These are phyloP conservation scores for Mucor indicus DNA, from an alignment of 371 early-diverging fungal genomes.

Conservation along the genomic window DNA sequence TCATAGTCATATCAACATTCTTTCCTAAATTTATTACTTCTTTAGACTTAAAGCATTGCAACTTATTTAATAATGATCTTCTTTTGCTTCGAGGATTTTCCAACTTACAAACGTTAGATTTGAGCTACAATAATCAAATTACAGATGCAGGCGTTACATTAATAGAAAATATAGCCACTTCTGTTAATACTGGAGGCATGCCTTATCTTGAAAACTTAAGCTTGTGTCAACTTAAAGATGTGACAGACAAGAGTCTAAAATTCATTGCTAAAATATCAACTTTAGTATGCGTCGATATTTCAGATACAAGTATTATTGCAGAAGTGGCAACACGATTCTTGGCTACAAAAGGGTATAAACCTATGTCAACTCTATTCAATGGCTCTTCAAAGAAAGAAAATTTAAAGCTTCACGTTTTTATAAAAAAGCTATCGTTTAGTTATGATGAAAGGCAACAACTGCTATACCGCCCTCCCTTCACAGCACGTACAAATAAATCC, in stretches of 20 bases:
- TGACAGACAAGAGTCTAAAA: slow-evolving; percentile 19
- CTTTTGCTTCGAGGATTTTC: not conserved
- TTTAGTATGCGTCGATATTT: slow-evolving; percentile 2
- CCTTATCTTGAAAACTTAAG: slow-evolving; percentile 7
- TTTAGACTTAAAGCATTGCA: not conserved
- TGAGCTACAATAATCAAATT: not conserved
- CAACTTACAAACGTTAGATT: slow-evolving; percentile 2
- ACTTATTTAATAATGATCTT: slow-evolving; percentile 4
- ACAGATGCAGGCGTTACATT: slow-evolving; percentile 6
- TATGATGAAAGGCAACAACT: too few species aligned
- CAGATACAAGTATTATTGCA: slow-evolving; percentile 3
- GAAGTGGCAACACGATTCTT: slow-evolving; percentile 6
- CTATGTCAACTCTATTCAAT: too few species aligned
- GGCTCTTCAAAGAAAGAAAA: too few species aligned
- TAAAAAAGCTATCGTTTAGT: too few species aligned
- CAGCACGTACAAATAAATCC: too few species aligned
- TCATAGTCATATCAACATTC: not conserved
- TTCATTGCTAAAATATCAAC: slow-evolving; percentile 5
- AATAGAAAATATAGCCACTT: not conserved
- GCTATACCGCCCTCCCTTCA: too few species aligned
- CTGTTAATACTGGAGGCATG: not conserved
- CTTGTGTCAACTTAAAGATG: not conserved
- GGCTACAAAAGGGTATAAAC: not conserved
- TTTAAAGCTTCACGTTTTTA: slow-evolving; percentile 1
- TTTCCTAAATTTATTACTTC: slow-evolving; percentile 8